Evolutionary conservation across 1,139 yeast genomes (phyloP).

Genomic region (Diutina scorzettiae): DNA sequence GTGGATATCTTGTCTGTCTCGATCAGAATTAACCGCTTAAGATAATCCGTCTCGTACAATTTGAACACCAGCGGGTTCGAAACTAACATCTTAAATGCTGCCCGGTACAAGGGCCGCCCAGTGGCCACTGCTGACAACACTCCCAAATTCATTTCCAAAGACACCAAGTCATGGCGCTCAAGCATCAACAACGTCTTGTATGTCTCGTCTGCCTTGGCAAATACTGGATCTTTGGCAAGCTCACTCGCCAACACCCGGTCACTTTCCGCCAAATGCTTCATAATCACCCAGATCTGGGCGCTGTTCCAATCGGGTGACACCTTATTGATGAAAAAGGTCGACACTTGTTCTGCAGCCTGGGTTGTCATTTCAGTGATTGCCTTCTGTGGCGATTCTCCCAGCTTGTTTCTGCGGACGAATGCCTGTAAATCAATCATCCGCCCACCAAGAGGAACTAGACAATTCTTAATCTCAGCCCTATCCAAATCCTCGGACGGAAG

Average conservation of each 20-base stretch:
- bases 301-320: slow-evolving; percentile 40
- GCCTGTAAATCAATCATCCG: slow-evolving; percentile 90
- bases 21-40: slow-evolving; percentile 38
- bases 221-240: slow-evolving; percentile 47
- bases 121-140: slow-evolving; percentile 53
- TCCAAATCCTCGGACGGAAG: slow-evolving; percentile 15
- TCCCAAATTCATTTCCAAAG: slow-evolving; percentile 64
- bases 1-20: slow-evolving; percentile 56
- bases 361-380: slow-evolving; percentile 72
- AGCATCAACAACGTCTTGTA: slow-evolving; percentile 46
- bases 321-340: slow-evolving; percentile 57
- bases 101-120: slow-evolving; percentile 75
- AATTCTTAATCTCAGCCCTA: slow-evolving; percentile 14
- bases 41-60: slow-evolving; percentile 52
- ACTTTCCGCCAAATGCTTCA: slow-evolving; percentile 45
- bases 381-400: slow-evolving; percentile 71
- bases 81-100: slow-evolving; percentile 64
- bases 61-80: slow-evolving; percentile 45
- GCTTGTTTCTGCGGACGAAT: slow-evolving; percentile 72
- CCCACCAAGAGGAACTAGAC: slow-evolving; percentile 78
- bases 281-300: slow-evolving; percentile 83
- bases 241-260: slow-evolving; percentile 39
- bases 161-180: slow-evolving; percentile 69
- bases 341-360: slow-evolving; percentile 80
- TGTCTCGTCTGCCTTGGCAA: slow-evolving; percentile 45